Conservation (phyloP, 1,284 basidiomycete species). For the Sparassis latifolia region DNA sequence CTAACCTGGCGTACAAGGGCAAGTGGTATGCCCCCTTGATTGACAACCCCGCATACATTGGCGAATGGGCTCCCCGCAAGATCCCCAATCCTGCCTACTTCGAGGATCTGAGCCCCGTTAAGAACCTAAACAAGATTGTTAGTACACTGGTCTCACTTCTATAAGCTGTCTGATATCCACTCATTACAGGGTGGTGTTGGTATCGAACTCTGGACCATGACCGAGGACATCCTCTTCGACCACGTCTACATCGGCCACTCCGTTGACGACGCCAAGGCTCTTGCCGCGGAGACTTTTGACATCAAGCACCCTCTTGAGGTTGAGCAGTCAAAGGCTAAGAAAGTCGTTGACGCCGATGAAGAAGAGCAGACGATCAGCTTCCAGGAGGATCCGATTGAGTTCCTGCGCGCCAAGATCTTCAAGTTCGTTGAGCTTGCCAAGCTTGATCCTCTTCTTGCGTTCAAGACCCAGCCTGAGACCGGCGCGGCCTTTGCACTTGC, state of each 20-base stretch:
- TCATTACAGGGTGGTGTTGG: conserved; percentile 75
- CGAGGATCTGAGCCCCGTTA: conserved; percentile 83
- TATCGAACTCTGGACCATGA: conserved; percentile 99
- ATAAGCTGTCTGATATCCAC: conserved; percentile 5
- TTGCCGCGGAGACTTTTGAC: conserved; percentile 59
- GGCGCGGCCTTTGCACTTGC: conserved; percentile 70
- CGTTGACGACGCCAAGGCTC: conserved; percentile 67
- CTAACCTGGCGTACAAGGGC: conserved; percentile 93
- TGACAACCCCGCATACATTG: conserved; percentile 97
- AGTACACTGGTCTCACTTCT: conserved; percentile 19
- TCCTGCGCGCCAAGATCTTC: conserved; percentile 71
- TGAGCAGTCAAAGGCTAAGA: conserved; percentile 37
- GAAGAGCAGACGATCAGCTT: conserved; percentile 53
- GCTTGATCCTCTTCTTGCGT: conserved; percentile 65
- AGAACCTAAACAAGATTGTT: conserved; percentile 79
- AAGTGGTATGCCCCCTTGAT: conserved; percentile 93
- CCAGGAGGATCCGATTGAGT: conserved; percentile 69
- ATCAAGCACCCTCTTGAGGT: conserved; percentile 75
- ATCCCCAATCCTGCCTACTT: conserved; percentile 92
- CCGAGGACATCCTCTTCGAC: conserved; percentile 92
- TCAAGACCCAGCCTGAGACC: conserved; percentile 81
- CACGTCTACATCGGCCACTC: conserved; percentile 94
- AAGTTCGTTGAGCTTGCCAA: conserved; percentile 70
- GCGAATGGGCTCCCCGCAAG: conserved; percentile 88
- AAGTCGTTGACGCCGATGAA: conserved; percentile 38